Conservation (phyloP, 2,329 filamentous ascomycete species). For the Neofusicoccum sp. region DNA sequence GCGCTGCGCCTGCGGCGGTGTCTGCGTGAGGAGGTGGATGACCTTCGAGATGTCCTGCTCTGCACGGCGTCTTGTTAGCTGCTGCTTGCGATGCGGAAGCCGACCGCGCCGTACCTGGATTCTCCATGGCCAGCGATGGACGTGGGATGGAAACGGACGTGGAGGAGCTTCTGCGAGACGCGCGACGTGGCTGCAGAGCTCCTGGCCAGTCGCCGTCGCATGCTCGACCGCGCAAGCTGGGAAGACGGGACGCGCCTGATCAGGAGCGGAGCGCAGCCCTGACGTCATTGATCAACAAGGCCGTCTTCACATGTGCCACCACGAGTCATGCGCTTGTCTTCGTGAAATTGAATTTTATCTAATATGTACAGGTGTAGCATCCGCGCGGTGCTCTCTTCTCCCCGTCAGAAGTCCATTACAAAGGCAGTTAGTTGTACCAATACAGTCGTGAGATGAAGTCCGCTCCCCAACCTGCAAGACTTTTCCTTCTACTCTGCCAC, state of each 20-base stretch:
- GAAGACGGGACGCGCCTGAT: no score
- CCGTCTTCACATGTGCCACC: not conserved
- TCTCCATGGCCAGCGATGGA: slow-evolving; percentile 28
- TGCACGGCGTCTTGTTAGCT: slow-evolving; percentile 29
- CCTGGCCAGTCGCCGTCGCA: no score
- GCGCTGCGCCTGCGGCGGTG: slow-evolving; percentile 66
- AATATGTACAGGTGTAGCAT: not conserved
- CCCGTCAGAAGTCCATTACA: slow-evolving; percentile 31
- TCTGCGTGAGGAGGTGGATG: slow-evolving; percentile 69
- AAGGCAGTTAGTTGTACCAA: slow-evolving; percentile 25
- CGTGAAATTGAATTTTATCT: not conserved
- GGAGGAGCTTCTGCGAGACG: not conserved
- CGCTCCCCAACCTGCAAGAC: not conserved
- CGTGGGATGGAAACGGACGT: not conserved
- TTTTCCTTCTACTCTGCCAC: not conserved
- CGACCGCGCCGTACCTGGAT: slow-evolving; percentile 31
- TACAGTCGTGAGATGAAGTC: slow-evolving; percentile 14
- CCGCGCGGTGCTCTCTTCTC: slow-evolving; percentile 11
- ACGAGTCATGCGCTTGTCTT: not conserved
- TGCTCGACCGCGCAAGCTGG: no score
- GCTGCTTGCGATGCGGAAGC: not conserved
- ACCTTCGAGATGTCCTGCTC: slow-evolving; percentile 65
- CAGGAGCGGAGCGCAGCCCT: not conserved
- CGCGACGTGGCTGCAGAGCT: no score
- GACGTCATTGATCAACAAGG: slow-evolving; percentile 11